phyloP scores from a whole-genome alignment of 495 filamentous ascomycete species.

The Penicillium maclennaniae region DNA sequence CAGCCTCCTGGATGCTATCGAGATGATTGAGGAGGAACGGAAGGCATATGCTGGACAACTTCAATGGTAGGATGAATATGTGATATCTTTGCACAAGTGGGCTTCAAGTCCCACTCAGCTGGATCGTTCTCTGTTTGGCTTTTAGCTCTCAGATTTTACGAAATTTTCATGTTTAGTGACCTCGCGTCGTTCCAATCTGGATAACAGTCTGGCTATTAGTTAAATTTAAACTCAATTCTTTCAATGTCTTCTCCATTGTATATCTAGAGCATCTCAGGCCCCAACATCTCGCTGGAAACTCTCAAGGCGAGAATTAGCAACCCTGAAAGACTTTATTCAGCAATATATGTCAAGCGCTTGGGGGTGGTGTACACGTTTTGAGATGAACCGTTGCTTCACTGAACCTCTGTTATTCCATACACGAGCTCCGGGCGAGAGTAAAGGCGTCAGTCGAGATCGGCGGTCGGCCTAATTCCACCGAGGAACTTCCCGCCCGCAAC shows the following conservation, averaged over 20 bases:
- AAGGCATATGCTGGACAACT: slow-evolving; percentile 40
- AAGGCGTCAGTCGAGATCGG: not conserved
- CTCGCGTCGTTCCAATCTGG: not conserved
- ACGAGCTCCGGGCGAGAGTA: not conserved
- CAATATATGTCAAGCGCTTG: too few relatives aligned
- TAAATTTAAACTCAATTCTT: slow-evolving; percentile 5
- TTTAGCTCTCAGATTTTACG: not conserved
- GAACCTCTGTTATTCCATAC: not conserved
- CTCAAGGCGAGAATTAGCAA: too few relatives aligned
- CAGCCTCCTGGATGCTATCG: slow-evolving; percentile 47
- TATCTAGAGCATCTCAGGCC: not conserved
- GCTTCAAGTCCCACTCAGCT: not conserved
- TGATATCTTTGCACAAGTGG: slow-evolving; percentile 1
- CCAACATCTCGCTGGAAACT: too few relatives aligned
- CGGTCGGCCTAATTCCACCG: slow-evolving; percentile 7
- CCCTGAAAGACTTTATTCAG: too few relatives aligned
- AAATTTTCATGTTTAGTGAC: not conserved
- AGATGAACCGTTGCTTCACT: not conserved
- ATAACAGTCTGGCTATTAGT: slow-evolving; percentile 5
- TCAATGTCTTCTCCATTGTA: not conserved
- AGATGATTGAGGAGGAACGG: slow-evolving; percentile 56
- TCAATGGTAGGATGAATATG: slow-evolving; percentile 7
- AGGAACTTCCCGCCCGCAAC: slow-evolving; percentile 20
- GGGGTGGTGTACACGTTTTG: too few relatives aligned
- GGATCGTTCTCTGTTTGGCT: slow-evolving; percentile 5